Conservation (phyloP, 345 rosid genomes). For the Luvunga scandens region DNA sequence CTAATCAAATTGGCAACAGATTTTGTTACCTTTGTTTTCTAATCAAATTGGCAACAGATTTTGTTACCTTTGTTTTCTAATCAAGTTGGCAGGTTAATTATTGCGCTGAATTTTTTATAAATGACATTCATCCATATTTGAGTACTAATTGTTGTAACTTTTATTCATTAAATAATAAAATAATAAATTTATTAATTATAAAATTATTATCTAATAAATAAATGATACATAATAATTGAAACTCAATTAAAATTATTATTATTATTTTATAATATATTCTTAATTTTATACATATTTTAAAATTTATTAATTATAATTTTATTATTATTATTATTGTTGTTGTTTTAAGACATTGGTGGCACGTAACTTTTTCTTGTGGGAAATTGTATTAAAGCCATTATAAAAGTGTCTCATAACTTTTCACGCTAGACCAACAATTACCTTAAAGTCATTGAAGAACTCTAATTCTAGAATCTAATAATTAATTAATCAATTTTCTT, state of each 20-base stretch:
- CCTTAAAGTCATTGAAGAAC: not conserved
- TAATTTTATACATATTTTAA: too few relatives aligned
- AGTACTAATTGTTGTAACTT: too few relatives aligned
- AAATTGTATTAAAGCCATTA: not conserved
- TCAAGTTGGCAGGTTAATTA: not conserved
- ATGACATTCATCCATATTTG: not conserved
- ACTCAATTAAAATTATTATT: too few relatives aligned
- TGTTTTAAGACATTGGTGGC: too few relatives aligned
- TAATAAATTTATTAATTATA: too few relatives aligned
- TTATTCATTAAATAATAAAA: too few relatives aligned
- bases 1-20: not conserved
- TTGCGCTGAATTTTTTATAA: not conserved
- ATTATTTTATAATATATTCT: too few relatives aligned
- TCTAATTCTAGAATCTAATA: not conserved
- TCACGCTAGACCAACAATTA: not conserved
- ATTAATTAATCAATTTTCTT: constrained; percentile 1
- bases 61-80: not conserved
- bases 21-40: too few relatives aligned
- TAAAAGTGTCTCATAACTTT: not conserved
- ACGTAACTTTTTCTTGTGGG: not conserved
- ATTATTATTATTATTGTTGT: too few relatives aligned
- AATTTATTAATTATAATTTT: too few relatives aligned
- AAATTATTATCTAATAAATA: too few relatives aligned
- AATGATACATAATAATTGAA: too few relatives aligned
- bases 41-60: not conserved